Evolutionary conservation across 257 asterid genomes (phyloP).

Genomic region (Fraxinus anomala): DNA sequence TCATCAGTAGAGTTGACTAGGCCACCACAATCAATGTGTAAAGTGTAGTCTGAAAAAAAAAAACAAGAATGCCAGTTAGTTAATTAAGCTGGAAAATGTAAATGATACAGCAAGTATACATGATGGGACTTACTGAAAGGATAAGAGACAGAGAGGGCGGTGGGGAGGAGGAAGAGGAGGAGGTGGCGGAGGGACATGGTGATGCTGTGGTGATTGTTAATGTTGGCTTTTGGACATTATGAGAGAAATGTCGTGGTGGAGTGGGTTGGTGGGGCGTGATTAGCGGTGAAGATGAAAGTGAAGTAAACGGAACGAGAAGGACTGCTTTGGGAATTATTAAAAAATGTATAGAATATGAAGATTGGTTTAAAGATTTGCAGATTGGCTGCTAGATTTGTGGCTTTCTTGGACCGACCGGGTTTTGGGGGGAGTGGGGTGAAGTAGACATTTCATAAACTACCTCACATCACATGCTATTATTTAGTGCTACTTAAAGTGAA

Average conservation of each 20-base stretch:
- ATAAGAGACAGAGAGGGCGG: constrained; percentile 28
- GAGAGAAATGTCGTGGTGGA: constrained; percentile 4
- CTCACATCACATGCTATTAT: too few relatives aligned
- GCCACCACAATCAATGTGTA: constrained; percentile 88
- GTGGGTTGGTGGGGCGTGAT: constrained; percentile 24
- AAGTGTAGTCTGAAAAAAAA: constrained; percentile 48
- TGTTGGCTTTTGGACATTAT: constrained; percentile 30
- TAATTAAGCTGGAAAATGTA: not conserved
- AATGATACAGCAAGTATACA: not conserved
- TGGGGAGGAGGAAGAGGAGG: constrained; percentile 27
- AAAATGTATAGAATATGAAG: not conserved
- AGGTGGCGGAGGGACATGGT: constrained; percentile 35
- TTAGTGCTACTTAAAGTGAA: too few relatives aligned
- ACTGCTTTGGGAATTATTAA: constrained; percentile 18
- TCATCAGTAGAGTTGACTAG: constrained; percentile 66
- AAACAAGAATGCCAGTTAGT: not conserved
- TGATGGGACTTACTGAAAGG: constrained; percentile 45
- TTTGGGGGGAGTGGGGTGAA: too few relatives aligned
- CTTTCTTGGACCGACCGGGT: not conserved
- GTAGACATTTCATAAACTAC: too few relatives aligned
- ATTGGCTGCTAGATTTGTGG: constrained; percentile 7
- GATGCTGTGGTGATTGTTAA: constrained; percentile 2
- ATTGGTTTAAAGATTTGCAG: not conserved
- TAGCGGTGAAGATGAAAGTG: constrained; percentile 33
- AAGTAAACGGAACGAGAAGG: constrained; percentile 32